Conservation (phyloP, 345 rosid species). For the Gossypium raimondii region DNA sequence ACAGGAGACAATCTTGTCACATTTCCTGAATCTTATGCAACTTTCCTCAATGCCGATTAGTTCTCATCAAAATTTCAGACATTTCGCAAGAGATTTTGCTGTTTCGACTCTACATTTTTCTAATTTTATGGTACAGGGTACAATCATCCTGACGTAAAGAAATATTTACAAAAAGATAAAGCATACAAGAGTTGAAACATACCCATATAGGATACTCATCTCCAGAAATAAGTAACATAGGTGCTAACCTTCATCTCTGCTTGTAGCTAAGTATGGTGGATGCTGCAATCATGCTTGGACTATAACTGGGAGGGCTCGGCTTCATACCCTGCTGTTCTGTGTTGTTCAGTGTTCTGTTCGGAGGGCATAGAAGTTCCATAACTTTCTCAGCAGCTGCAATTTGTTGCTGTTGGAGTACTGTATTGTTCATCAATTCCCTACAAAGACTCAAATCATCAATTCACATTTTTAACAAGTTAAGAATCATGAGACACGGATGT, state of each 20-base stretch:
- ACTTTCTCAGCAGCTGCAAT: constrained; percentile 56
- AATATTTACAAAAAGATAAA: neutral
- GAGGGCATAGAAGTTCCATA: constrained; percentile 50
- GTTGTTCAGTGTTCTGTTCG: constrained; percentile 18
- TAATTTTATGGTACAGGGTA: neutral
- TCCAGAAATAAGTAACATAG: neutral
- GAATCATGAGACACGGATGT: neutral
- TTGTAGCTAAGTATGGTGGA: constrained; percentile 45
- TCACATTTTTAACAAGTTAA: neutral
- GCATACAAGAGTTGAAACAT: neutral
- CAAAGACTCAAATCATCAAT: constrained; percentile 15
- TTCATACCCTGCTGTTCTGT: constrained; percentile 17
- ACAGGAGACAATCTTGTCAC: no score
- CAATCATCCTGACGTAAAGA: neutral
- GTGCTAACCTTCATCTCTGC: constrained; percentile 24
- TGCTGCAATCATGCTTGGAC: constrained; percentile 75
- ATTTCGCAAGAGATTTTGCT: neutral
- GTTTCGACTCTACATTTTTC: neutral
- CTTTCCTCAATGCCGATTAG: neutral
- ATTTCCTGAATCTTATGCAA: neutral
- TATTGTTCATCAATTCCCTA: constrained; percentile 57
- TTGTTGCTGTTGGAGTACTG: constrained; percentile 47
- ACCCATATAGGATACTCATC: neutral
- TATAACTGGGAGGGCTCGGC: constrained; percentile 20
- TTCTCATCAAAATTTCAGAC: neutral